Evolutionary conservation across 2,329 filamentous ascomycete genomes (phyloP).

Genomic region (Aspergillus fischeri): DNA sequence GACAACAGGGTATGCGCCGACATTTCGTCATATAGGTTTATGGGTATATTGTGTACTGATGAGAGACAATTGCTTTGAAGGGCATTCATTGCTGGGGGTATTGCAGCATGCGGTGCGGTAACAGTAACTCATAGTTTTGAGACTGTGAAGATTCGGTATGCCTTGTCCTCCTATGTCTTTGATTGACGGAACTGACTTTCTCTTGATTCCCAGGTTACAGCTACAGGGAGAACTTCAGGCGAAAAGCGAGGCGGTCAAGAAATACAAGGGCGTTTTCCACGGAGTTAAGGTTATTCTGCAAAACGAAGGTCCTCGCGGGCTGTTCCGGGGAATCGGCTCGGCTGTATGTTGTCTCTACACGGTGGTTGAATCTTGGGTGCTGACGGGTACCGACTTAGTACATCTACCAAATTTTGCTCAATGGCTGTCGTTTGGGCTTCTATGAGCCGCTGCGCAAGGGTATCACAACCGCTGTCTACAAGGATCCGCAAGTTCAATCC

Average conservation of each 20-base stretch:
- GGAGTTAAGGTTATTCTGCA: slow-evolving; percentile 84
- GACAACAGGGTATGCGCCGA: slow-evolving; percentile 44
- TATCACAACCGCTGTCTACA: slow-evolving; percentile 66
- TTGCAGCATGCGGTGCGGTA: slow-evolving; percentile 94
- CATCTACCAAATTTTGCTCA: slow-evolving; percentile 92
- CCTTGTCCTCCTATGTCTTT: neutral
- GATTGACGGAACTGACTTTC: slow-evolving; percentile 1
- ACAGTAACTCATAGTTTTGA: slow-evolving; percentile 98
- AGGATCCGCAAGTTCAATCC: slow-evolving; percentile 71
- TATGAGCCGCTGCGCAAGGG: slow-evolving; percentile 87
- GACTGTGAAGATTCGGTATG: slow-evolving; percentile 94
- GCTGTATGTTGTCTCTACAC: slow-evolving; percentile 50
- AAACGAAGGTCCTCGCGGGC: slow-evolving; percentile 80
- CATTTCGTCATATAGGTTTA: neutral
- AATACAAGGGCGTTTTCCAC: slow-evolving; percentile 89
- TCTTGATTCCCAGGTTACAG: slow-evolving; percentile 65
- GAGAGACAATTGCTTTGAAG: slow-evolving; percentile 36
- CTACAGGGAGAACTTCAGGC: slow-evolving; percentile 90
- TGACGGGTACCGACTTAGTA: slow-evolving; percentile 53
- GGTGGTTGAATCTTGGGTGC: neutral
- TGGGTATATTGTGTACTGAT: slow-evolving; percentile 8
- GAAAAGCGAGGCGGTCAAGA: slow-evolving; percentile 76
- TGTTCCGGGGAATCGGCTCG: slow-evolving; percentile 84
- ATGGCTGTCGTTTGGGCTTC: slow-evolving; percentile 93
- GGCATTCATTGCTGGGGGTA: slow-evolving; percentile 91